Conservation (phyloP, 768 basidiomycete species). For the Xerocomellus chrysenteron region DNA sequence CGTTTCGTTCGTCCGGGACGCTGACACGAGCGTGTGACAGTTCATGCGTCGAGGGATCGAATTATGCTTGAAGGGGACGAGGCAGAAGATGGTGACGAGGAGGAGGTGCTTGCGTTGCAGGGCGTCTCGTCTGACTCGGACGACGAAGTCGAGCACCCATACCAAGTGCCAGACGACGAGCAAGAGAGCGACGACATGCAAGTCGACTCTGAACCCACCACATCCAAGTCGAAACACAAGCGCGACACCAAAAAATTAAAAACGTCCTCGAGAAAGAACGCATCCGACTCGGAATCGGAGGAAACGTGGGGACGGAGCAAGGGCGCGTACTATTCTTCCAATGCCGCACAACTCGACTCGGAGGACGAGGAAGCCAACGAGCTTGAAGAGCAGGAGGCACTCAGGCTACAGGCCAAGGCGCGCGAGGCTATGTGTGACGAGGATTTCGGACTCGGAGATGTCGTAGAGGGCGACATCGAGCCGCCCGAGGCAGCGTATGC, state of each 20-base stretch:
- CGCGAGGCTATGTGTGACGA: constrained; percentile 69
- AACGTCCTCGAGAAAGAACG: background rate
- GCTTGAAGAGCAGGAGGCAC: constrained; percentile 86
- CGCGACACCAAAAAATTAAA: constrained; percentile 17
- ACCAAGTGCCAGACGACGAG: constrained; percentile 11
- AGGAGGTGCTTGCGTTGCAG: constrained; percentile 79
- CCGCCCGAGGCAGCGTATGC: constrained; percentile 31
- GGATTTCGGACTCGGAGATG: constrained; percentile 82
- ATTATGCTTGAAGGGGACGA: constrained; percentile 64
- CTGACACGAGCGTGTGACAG: constrained; percentile 36
- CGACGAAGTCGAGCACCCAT: constrained; percentile 35
- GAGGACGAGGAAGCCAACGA: constrained; percentile 89
- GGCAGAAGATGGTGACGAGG: constrained; percentile 55
- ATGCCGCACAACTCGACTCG: constrained; percentile 75
- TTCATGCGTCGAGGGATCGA: constrained; percentile 71
- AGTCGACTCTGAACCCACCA: constrained; percentile 9
- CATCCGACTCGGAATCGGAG: constrained; percentile 35
- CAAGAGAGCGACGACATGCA: constrained; percentile 24
- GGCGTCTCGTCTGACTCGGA: constrained; percentile 44
- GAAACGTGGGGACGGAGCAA: constrained; percentile 81
- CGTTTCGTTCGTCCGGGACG: background rate
- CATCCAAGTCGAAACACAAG: constrained; percentile 15
- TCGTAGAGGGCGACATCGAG: constrained; percentile 37
- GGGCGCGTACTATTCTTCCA: constrained; percentile 83
- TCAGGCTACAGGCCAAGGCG: constrained; percentile 70